phyloP scores from a whole-genome alignment of 2,329 filamentous ascomycete genomes.

The Zymoseptoria crescenta region DNA sequence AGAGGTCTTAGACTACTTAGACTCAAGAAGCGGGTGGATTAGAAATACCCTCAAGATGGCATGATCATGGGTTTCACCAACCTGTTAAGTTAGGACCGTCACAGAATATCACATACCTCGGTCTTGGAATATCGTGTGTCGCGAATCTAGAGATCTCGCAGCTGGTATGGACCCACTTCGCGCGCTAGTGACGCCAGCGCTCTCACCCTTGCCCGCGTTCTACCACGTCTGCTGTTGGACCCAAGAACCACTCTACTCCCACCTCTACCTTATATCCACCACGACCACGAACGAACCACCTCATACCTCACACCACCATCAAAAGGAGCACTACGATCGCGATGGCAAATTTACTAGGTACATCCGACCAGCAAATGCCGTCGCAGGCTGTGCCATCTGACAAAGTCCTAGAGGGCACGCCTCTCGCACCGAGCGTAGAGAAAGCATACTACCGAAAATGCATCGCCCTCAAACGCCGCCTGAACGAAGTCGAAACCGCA shows the following conservation, averaged over 20 bases:
- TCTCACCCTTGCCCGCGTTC: not conserved
- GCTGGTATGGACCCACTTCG: not conserved
- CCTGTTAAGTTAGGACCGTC: no score
- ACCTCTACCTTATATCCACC: not conserved
- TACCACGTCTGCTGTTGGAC: not conserved
- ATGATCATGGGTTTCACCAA: no score
- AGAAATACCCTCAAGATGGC: no score
- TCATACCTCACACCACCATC: not conserved
- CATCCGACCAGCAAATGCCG: not conserved
- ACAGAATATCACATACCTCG: no score
- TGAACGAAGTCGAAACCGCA: constrained; percentile 83
- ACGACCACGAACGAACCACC: not conserved
- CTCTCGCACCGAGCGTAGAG: constrained; percentile 80
- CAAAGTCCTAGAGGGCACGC: constrained; percentile 10
- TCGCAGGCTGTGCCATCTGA: not conserved
- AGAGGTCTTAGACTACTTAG: not conserved
- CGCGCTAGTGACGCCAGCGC: not conserved
- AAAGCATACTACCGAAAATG: constrained; percentile 95
- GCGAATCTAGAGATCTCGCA: not conserved
- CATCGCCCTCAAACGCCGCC: constrained; percentile 84
- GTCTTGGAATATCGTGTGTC: not conserved
- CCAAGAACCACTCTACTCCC: not conserved
- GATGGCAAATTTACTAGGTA: not conserved
- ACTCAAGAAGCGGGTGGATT: not conserved
- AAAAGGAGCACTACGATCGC: not conserved